A percentile compares a stretch with the other conserved stretches of the same genome.
These are phyloP conservation scores for Porogramme epimiltina DNA, from an alignment of 1,284 basidiomycete genomes.

Conservation along the genomic window DNA sequence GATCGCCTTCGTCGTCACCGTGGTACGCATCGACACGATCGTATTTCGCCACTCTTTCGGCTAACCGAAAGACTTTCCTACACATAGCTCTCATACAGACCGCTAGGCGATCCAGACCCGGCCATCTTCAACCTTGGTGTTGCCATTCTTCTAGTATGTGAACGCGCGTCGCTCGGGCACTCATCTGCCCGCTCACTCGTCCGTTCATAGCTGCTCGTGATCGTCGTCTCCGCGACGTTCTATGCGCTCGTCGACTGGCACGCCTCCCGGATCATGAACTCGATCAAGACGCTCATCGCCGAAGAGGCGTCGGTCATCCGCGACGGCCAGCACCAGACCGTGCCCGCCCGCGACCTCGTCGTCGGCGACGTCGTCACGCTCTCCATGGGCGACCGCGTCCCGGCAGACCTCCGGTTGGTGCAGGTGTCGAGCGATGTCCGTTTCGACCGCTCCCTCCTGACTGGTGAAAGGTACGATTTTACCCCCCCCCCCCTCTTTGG, in stretches of 20 bases:
- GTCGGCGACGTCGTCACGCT: slow-evolving; percentile 34
- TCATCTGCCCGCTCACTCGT: slow-evolving; percentile 47
- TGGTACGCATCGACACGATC: slow-evolving; percentile 30
- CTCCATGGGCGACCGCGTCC: slow-evolving; percentile 44
- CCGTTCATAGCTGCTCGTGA: slow-evolving; percentile 41
- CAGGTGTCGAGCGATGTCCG: slow-evolving; percentile 50
- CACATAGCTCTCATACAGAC: slow-evolving; percentile 46
- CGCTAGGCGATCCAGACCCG: slow-evolving; percentile 49
- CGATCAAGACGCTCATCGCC: slow-evolving; percentile 53
- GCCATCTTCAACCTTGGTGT: slow-evolving; percentile 48
- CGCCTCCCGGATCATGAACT: slow-evolving; percentile 50
- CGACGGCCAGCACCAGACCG: slow-evolving; percentile 37
- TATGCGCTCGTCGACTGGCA: slow-evolving; percentile 46
- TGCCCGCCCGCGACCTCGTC: slow-evolving; percentile 34
- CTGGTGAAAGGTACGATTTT: slow-evolving; percentile 53
- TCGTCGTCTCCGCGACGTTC: slow-evolving; percentile 38
- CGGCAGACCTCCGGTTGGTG: slow-evolving; percentile 54
- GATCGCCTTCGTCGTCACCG: slow-evolving; percentile 49
- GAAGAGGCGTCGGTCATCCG: slow-evolving; percentile 49
- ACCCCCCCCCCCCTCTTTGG: not conserved
- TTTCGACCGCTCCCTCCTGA: slow-evolving; percentile 67
- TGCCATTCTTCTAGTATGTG: slow-evolving; percentile 45
- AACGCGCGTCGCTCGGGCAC: slow-evolving; percentile 39
- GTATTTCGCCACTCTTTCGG: not conserved
- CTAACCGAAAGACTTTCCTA: not conserved